Evolutionary conservation across 768 basidiomycete genomes (phyloP).

Genomic region (Hebeloma cylindrosporum): DNA sequence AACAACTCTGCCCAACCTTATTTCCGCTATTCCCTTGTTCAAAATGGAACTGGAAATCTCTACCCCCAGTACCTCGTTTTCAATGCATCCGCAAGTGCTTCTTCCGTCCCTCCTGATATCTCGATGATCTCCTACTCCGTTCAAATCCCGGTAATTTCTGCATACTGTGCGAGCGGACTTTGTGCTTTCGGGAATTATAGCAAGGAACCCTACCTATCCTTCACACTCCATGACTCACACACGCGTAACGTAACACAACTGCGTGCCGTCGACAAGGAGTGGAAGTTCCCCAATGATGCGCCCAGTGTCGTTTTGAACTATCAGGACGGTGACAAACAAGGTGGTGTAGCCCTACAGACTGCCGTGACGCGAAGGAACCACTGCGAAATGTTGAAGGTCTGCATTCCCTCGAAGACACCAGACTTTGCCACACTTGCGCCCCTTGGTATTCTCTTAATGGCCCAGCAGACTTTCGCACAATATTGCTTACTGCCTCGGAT

Average conservation of each 20-base stretch:
- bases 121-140: no score
- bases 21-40: no score
- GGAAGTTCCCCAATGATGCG: constrained; percentile 16
- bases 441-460: constrained; percentile 1
- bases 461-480: constrained; percentile 9
- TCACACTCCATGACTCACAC: background rate
- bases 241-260: constrained; percentile 1
- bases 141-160: no score
- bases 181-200: no score
- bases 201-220: no score
- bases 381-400: constrained; percentile 17
- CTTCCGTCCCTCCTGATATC: no score
- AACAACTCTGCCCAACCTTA: no score
- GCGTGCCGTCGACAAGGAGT: constrained; percentile 10
- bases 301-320: constrained; percentile 13
- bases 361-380: constrained; percentile 16
- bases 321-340: background rate
- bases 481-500: constrained; percentile 4
- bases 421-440: constrained; percentile 13
- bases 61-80: no score
- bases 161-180: no score
- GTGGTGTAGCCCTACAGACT: constrained; percentile 11
- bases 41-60: no score
- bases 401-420: constrained; percentile 4
- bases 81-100: no score